A percentile compares a stretch with the other conserved stretches of the same genome.
Evolutionary conservation across 495 filamentous ascomycete genomes (phyloP).

Genomic region (Mycothermus thermophilus): DNA sequence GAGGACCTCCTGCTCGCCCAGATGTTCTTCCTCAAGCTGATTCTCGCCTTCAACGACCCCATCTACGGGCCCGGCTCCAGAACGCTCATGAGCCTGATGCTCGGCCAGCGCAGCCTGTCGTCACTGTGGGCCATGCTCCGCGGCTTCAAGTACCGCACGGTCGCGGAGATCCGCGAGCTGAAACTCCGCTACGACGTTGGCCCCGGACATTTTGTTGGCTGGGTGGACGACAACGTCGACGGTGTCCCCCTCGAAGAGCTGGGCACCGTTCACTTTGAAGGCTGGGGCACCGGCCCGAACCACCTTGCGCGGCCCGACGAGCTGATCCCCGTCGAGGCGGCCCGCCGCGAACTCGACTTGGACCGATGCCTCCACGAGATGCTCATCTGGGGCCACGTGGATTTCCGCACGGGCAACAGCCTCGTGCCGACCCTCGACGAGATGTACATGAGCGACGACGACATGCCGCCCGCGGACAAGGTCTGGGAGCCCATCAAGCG

Average conservation of each 20-base stretch:
- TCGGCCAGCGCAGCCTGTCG: conserved; percentile 43
- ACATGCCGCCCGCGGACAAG: conserved; percentile 8
- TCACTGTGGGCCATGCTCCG: conserved; percentile 37
- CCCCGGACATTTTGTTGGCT: too few species aligned
- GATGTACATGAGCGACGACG: conserved; percentile 34
- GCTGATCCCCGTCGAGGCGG: conserved; percentile 37
- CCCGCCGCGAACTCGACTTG: conserved; percentile 32
- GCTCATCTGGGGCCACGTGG: conserved; percentile 42
- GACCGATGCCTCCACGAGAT: conserved; percentile 30
- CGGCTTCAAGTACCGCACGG: conserved; percentile 21
- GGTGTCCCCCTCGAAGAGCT: conserved; percentile 37
- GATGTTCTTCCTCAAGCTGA: conserved; percentile 48
- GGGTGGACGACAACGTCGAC: conserved; percentile 15
- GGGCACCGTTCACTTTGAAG: conserved; percentile 37
- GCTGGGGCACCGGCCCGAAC: conserved; percentile 29
- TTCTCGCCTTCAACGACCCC: conserved; percentile 44
- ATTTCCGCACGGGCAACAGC: conserved; percentile 27
- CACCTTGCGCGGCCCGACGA: conserved; percentile 43
- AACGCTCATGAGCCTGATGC: conserved; percentile 37
- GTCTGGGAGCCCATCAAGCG: conserved; percentile 2
- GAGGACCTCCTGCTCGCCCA: conserved; percentile 40
- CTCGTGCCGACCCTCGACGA: conserved; percentile 25
- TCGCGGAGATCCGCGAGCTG: conserved; percentile 31
- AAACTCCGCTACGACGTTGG: conserved; percentile 29
- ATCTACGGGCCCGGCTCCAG: conserved; percentile 24